Base-by-base conservation (phyloP, 768 basidiomycete species). In the Lentinula detonsa region DNA sequence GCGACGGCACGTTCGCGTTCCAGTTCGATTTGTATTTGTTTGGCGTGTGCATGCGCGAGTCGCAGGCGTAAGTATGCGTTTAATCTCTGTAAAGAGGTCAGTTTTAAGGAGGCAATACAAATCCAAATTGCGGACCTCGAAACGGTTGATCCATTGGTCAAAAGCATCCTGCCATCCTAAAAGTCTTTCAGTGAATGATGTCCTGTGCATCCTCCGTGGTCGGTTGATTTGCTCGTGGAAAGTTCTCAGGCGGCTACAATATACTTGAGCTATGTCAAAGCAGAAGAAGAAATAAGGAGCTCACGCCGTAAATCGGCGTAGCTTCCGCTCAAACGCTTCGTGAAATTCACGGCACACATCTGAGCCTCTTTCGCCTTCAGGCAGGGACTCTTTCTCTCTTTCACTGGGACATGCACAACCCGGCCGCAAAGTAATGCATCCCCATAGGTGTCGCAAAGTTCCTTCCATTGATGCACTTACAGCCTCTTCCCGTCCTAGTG, bases 71-170 rank as follows among this genome's bases (percentile, higher is more conserved):
- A 4, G 55, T 56, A 43, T 2, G 55, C 55, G 15, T 40, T 56
- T 21, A 56, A 31, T 56, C 55, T 56, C 55, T 56, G 40, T 5
- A 28, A 43, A 15, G 28, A 15, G 11, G 50, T 49, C 48, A 23
- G 16, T 28, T 9, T 35, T 16, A 1, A 13, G 15, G 3, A 11
- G 28, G 55, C 15, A 23, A 43, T n/a, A 28, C 5, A 1, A 2
- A 39, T 9, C 8, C 9, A 45, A 45, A 2, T 9, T 6, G 15
- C 39, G n/a, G 5, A 56, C 55, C 40, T 56, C 55, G 28, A 56
- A 56, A 16, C 55, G 55, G 28, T 56, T 56, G 1, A 56, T 56
- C 55, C 55, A 56, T n/a, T 56, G 55, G 40, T 56, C 55, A 16
- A 56, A 56, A 1, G 55, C 55, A 43, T 56, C 55, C 23, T 56